These are phyloP conservation scores for Zygosaccharomyces bailii DNA, from an alignment of 805 yeast species.

Conservation along the genomic window DNA sequence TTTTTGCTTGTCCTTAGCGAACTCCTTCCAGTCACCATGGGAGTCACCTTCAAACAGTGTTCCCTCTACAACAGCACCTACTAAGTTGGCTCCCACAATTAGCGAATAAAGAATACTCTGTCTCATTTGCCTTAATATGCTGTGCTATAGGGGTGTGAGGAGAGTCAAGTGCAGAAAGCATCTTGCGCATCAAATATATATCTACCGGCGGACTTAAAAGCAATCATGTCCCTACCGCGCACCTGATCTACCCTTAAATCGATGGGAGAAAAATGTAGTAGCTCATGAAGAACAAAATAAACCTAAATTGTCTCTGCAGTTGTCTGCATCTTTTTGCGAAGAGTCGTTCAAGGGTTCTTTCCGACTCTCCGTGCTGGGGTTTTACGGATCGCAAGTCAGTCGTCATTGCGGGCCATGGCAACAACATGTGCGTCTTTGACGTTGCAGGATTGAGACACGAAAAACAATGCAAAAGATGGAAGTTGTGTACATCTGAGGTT, in stretches of 20 bases:
- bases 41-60: conserved; percentile 34
- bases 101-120: conserved; percentile 8
- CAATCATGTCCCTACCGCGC: not conserved
- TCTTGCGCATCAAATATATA: not conserved
- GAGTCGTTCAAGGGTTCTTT: conserved; percentile 1
- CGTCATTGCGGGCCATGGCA: too few species aligned
- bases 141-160: not conserved
- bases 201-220: not conserved
- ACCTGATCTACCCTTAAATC: conserved; percentile 3
- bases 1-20: conserved; percentile 33
- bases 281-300: not conserved
- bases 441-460: too few species aligned
- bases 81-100: conserved; percentile 8
- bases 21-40: conserved; percentile 35
- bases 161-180: not conserved
- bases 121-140: not conserved
- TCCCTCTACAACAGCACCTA: conserved; percentile 11
- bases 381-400: not conserved
- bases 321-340: not conserved
- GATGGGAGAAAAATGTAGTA: not conserved
- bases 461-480: too few species aligned
- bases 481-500: too few species aligned
- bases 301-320: conserved; percentile 3
- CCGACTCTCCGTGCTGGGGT: not conserved
- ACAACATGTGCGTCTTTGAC: too few species aligned